These are phyloP conservation scores for Moricandia arvensis DNA, from an alignment of 345 rosid genomes.

Conservation along the genomic window DNA sequence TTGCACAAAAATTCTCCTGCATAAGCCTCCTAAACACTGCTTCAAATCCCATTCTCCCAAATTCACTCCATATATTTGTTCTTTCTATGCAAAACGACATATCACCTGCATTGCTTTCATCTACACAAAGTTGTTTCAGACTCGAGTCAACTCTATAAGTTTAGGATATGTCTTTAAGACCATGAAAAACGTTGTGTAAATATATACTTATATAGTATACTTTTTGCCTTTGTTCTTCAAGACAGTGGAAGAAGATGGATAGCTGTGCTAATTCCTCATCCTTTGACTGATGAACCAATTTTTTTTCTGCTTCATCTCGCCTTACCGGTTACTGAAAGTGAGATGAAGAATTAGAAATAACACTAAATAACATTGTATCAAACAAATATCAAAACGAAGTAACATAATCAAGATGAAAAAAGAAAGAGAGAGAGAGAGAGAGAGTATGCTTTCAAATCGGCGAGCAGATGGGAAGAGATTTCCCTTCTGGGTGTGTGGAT, in stretches of 20 bases:
- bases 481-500: too few relatives aligned
- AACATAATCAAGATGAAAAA: too few relatives aligned
- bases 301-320: too few relatives aligned
- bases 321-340: too few relatives aligned
- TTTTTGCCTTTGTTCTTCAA: slow-evolving; percentile 87
- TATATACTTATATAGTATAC: slow-evolving; percentile 38
- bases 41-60: slow-evolving; percentile 1
- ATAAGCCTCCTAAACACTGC: slow-evolving; percentile 21
- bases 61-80: not conserved
- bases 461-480: too few relatives aligned
- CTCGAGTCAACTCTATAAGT: not conserved
- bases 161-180: not conserved
- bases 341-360: too few relatives aligned
- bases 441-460: too few relatives aligned
- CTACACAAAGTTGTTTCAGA: slow-evolving; percentile 37
- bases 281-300: too few relatives aligned
- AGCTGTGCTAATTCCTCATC: not conserved
- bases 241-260: slow-evolving; percentile 75
- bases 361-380: too few relatives aligned
- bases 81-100: slow-evolving; percentile 40
- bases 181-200: not conserved
- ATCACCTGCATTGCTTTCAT: slow-evolving; percentile 94
- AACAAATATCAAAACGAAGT: too few relatives aligned
- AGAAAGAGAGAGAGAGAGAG: not conserved
- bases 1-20: slow-evolving; percentile 29